Base-by-base conservation (phyloP, 1,139 yeast genomes). In the Taphrina wiesneri region DNA sequence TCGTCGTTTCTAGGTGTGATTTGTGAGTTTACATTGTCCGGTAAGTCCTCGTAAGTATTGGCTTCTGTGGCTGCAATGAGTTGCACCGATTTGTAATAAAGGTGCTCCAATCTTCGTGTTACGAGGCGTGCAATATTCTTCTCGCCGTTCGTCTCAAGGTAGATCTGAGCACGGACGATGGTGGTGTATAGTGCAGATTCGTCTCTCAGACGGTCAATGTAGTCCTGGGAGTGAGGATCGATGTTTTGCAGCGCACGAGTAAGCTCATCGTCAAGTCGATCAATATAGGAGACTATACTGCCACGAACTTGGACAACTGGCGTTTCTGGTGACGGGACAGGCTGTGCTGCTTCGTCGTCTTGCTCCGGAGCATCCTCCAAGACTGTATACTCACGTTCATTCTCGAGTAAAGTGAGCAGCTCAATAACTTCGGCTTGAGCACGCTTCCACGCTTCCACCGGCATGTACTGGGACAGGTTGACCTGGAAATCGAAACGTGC, bases 161-260 rank as follows among this genome's bases (percentile, higher is more conserved):
- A 92, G 71, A 88, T 78, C 80, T 95, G 99, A 41, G 91, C 86
- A 75, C 96, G 86, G 68, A 93, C 83, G 71, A 93, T 83, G 75
- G 90, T 82, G 67, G 83, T 82, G 80, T 92, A 93, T 67, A 93
- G 82, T 56, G 80, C 80, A 70, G 86, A 82, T 79, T 93, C 99
- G 77, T 92, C 97, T 77, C 88, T 87, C 76, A 95, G 83, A 76
- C 98, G 85, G 72, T 88, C 91, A 71, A 93, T 85, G 77, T 93
- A 95, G 77, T 95, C 99, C 69, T 90, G 86, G 34, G 98, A 89
- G 76, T 93, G 98, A 62, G 97, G 97, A 76, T 93, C 98, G 73
- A 90, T 86, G 72, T 85, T 85, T 76, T 92, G 92, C 73, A 93
- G 83, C 62, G 96, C 90, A 72, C 88, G 86, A 70, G 89, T 88